Evolutionary conservation across 495 filamentous ascomycete genomes (phyloP).

Genomic region (Penicillium diatomitis): DNA sequence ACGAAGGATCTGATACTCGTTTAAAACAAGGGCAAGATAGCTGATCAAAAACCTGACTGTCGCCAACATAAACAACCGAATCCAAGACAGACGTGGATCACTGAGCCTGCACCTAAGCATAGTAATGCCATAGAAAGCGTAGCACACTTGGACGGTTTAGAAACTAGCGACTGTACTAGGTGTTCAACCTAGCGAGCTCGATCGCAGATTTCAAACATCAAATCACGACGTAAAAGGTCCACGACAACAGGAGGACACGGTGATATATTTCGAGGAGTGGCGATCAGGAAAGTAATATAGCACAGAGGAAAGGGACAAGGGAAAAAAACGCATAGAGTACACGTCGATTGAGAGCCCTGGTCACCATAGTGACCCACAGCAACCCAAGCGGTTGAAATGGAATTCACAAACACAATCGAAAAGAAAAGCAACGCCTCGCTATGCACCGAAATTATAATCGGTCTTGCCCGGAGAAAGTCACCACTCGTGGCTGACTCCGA

Average conservation of each 20-base stretch:
- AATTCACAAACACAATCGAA: not conserved
- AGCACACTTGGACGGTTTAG: too few relatives aligned
- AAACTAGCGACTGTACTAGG: too few relatives aligned
- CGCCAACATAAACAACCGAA: too few relatives aligned
- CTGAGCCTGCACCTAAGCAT: too few relatives aligned
- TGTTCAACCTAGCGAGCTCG: too few relatives aligned
- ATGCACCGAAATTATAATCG: constrained; percentile 29
- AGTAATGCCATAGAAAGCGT: too few relatives aligned
- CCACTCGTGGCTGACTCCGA: not conserved
- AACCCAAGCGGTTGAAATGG: constrained; percentile 20
- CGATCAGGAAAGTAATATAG: constrained; percentile 34
- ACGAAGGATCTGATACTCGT: too few relatives aligned
- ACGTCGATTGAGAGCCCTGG: constrained; percentile 5
- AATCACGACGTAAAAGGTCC: too few relatives aligned
- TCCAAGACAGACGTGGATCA: too few relatives aligned
- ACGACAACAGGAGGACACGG: not conserved
- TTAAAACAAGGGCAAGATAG: too few relatives aligned
- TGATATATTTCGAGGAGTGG: constrained; percentile 27
- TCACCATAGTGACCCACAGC: not conserved
- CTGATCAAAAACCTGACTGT: too few relatives aligned
- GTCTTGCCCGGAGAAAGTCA: not conserved
- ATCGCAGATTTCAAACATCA: too few relatives aligned
- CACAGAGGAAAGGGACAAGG: constrained; percentile 9
- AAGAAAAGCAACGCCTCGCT: constrained; percentile 40
- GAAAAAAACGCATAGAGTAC: constrained; percentile 18